Conservation (phyloP, 495 filamentous ascomycete genomes). For the Lophium mytilinum region DNA sequence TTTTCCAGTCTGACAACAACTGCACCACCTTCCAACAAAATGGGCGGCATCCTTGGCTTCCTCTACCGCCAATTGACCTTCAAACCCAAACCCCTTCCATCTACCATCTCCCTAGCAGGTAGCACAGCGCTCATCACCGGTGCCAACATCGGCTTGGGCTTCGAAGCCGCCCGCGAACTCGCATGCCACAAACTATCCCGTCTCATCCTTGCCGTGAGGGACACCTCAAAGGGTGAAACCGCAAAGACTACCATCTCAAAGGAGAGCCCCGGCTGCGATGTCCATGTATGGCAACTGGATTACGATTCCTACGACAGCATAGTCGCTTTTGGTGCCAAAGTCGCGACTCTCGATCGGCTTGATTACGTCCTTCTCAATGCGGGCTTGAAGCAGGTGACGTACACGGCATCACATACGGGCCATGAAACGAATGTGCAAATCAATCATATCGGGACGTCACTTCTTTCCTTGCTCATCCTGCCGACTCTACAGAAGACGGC, state of each 20-base stretch:
- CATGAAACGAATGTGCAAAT: constrained; percentile 11
- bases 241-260: constrained; percentile 10
- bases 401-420: background rate
- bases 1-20: no score
- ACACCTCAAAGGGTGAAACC: constrained; percentile 19
- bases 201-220: constrained; percentile 40
- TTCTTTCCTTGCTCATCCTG: constrained; percentile 8
- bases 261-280: background rate
- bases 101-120: background rate
- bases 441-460: constrained; percentile 7
- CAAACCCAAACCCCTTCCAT: constrained; percentile 3
- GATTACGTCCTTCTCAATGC: constrained; percentile 39
- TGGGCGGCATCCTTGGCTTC: constrained; percentile 4
- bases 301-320: constrained; percentile 32
- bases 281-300: constrained; percentile 37
- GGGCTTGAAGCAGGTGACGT: constrained; percentile 19
- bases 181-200: constrained; percentile 32
- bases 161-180: constrained; percentile 11
- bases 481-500: constrained; percentile 1
- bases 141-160: constrained; percentile 10
- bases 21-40: no score
- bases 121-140: constrained; percentile 8
- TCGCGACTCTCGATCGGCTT: constrained; percentile 29
- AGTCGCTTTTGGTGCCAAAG: constrained; percentile 29
- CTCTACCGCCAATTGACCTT: background rate